A percentile compares a stretch with the other conserved stretches of the same genome.
phyloP scores from a whole-genome alignment of 2,329 filamentous ascomycete genomes.

The Microdochium bolleyi region DNA sequence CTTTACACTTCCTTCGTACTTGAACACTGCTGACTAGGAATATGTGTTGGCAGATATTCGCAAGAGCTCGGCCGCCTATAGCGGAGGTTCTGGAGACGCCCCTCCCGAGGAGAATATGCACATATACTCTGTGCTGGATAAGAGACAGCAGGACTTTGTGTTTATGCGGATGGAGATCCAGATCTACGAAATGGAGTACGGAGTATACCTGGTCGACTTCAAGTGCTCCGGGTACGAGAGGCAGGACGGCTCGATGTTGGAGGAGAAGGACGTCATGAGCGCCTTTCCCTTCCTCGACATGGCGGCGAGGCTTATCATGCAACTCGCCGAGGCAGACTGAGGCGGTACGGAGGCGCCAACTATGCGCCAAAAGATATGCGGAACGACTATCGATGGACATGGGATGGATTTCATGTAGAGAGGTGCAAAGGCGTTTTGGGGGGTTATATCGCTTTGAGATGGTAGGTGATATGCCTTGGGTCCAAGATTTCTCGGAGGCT shows the following conservation, averaged over 20 bases:
- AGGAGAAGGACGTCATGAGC: conserved; percentile 91
- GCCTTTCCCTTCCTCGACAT: conserved; percentile 95
- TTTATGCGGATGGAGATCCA: conserved; percentile 95
- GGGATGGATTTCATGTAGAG: too few species aligned
- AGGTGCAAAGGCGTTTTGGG: too few species aligned
- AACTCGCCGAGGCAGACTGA: conserved; percentile 73
- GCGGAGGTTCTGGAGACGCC: conserved; percentile 16
- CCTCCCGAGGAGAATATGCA: conserved; percentile 33
- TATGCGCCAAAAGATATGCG: too few species aligned
- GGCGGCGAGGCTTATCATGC: conserved; percentile 85
- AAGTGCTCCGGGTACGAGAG: conserved; percentile 96
- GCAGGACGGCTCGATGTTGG: conserved; percentile 61
- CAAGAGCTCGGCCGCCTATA: conserved; percentile 20
- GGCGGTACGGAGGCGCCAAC: not conserved
- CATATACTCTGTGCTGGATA: conserved; percentile 31
- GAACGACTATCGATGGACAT: too few species aligned
- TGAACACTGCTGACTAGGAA: conserved; percentile 31
- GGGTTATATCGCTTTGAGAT: too few species aligned
- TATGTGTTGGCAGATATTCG: conserved; percentile 25
- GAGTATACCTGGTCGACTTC: conserved; percentile 95
- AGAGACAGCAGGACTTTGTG: conserved; percentile 57
- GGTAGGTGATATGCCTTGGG: too few species aligned
- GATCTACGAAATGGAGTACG: conserved; percentile 86
- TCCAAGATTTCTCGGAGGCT: too few species aligned
- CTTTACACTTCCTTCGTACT: conserved; percentile 28